Evolutionary conservation across 768 basidiomycete genomes (phyloP).

Genomic region (Mycena metata): DNA sequence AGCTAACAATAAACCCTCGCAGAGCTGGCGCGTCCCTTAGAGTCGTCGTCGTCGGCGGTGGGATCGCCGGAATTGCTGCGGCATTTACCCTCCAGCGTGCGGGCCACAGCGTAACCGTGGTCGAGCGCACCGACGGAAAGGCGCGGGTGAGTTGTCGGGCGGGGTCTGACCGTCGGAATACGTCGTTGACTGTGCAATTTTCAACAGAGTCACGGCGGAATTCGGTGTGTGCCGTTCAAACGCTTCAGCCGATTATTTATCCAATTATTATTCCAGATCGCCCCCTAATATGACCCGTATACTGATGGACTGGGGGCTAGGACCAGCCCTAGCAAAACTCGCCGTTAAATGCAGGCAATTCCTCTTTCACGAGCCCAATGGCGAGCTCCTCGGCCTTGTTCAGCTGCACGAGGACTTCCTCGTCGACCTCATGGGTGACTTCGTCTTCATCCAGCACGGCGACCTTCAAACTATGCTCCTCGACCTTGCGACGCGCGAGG

Average conservation of each 20-base stretch:
- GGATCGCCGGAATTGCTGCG: slow-evolving; percentile 68
- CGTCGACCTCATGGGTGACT: slow-evolving; percentile 52
- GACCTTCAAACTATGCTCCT: slow-evolving; percentile 65
- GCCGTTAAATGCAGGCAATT: slow-evolving; percentile 51
- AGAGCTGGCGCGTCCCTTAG: slow-evolving; percentile 48
- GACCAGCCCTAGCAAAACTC: slow-evolving; percentile 56
- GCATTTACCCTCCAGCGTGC: slow-evolving; percentile 68
- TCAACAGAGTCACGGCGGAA: slow-evolving; percentile 55
- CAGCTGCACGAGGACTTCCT: slow-evolving; percentile 64
- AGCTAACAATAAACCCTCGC: slow-evolving; percentile 41
- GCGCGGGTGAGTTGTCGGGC: slow-evolving; percentile 49
- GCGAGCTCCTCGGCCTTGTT: slow-evolving; percentile 53
- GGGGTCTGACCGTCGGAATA: background rate
- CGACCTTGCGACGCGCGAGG: slow-evolving; percentile 59
- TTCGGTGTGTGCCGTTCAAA: slow-evolving; percentile 46
- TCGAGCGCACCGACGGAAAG: slow-evolving; percentile 64
- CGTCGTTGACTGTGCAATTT: background rate
- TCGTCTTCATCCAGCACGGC: slow-evolving; percentile 60
- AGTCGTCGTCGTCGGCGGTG: slow-evolving; percentile 60
- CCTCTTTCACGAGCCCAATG: slow-evolving; percentile 40
- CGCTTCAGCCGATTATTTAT: background rate
- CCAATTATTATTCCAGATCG: slow-evolving; percentile 41
- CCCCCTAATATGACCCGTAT: slow-evolving; percentile 73
- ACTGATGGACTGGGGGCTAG: slow-evolving; percentile 68
- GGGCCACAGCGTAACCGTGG: slow-evolving; percentile 71